Evolutionary conservation across 305 asterid species (phyloP).

Genomic region (Solanum hybrid): DNA sequence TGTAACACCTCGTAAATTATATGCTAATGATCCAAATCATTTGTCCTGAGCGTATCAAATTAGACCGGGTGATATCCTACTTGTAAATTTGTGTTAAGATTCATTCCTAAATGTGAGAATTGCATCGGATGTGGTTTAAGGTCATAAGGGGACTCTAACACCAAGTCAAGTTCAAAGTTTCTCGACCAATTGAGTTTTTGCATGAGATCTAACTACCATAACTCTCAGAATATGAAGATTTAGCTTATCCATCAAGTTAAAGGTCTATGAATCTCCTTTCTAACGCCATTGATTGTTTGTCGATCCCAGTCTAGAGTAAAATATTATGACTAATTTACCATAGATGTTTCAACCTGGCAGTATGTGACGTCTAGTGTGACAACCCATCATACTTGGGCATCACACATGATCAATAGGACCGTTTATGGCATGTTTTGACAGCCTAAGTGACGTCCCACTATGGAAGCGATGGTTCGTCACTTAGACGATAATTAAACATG

Average conservation of each 20-base stretch:
- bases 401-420: not conserved
- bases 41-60: not conserved
- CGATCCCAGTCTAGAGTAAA: not conserved
- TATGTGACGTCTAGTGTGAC: not conserved
- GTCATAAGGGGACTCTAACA: not conserved
- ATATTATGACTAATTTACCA: not conserved
- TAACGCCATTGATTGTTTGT: not conserved
- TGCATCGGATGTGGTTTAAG: not conserved
- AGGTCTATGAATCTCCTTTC: not conserved
- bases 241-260: not conserved
- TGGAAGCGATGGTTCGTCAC: not conserved
- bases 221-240: not conserved
- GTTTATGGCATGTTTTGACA: not conserved
- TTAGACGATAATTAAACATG: no score
- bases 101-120: not conserved
- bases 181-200: not conserved
- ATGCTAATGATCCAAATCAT: not conserved
- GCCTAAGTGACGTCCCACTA: no score
- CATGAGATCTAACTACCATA: not conserved
- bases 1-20: not conserved
- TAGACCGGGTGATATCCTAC: not conserved
- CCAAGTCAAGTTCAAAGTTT: not conserved
- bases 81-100: not conserved
- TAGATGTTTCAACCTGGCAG: not conserved
- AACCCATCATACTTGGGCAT: not conserved